Evolutionary conservation across 169 alveolate genomes (phyloP).

Genomic region (Cyclospora cayetanensis): DNA sequence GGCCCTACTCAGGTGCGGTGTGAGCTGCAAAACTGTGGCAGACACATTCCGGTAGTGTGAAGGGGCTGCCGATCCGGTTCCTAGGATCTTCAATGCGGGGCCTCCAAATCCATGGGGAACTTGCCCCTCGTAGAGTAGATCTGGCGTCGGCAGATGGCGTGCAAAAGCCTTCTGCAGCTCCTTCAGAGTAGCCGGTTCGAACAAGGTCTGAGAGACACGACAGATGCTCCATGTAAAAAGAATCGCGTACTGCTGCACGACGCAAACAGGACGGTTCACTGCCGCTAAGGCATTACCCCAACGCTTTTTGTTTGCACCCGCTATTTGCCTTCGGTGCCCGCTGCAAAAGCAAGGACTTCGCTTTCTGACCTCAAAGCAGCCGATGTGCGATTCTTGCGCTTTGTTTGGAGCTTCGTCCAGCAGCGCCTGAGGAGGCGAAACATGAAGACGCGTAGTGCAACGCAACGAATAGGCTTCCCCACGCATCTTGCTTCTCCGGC

Average conservation of each 20-base stretch:
- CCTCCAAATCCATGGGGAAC: not conserved
- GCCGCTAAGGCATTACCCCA: no score
- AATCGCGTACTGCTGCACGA: no score
- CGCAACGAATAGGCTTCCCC: no score
- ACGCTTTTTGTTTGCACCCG: not conserved
- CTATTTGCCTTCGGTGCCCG: not conserved
- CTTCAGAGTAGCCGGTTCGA: not conserved
- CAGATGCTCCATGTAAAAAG: no score
- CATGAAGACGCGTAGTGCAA: no score
- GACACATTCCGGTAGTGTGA: conserved; percentile 91
- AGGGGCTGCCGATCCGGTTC: conserved; percentile 93
- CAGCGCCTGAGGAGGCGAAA: not conserved
- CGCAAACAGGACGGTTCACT: no score
- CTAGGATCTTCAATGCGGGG: conserved; percentile 87
- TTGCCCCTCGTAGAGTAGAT: not conserved
- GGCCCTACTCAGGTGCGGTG: not conserved
- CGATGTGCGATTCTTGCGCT: not conserved
- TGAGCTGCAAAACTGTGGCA: conserved; percentile 68
- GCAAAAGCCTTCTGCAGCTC: not conserved
- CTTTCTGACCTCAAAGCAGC: not conserved
- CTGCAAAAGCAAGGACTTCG: no score
- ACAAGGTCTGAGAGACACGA: not conserved
- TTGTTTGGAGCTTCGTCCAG: not conserved
- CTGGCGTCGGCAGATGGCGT: not conserved
- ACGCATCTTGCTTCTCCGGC: no score